Conservation (phyloP, 768 basidiomycete species). For the Hortiboletus campestris region DNA sequence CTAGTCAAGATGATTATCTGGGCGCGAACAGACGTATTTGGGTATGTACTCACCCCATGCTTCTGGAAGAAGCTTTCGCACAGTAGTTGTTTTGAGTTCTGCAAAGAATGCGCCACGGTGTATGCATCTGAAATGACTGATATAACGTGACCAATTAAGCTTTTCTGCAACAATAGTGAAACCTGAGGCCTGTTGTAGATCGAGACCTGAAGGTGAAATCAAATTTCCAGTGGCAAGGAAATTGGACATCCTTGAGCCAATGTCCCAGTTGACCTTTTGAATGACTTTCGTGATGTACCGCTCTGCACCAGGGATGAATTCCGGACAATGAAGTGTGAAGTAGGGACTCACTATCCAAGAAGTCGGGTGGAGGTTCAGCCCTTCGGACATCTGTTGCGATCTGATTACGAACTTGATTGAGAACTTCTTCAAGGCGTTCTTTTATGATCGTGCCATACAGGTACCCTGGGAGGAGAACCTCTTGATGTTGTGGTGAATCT, state of each 20-base stretch:
- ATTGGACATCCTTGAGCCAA: slow-evolving; percentile 85
- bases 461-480: slow-evolving; percentile 89
- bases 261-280: slow-evolving; percentile 82
- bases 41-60: slow-evolving; percentile 76
- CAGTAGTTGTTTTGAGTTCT: slow-evolving; percentile 96
- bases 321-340: not conserved
- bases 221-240: slow-evolving; percentile 98
- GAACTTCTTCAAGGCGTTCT: slow-evolving; percentile 89
- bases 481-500: slow-evolving; percentile 98
- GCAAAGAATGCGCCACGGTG: slow-evolving; percentile 99
- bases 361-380: slow-evolving; percentile 75
- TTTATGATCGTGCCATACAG: slow-evolving; percentile 98
- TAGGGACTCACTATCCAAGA: slow-evolving; percentile 71
- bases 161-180: slow-evolving; percentile 99
- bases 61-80: slow-evolving; percentile 94
- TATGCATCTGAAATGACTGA: slow-evolving; percentile 96
- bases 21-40: not conserved
- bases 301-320: slow-evolving; percentile 42
- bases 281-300: slow-evolving; percentile 78
- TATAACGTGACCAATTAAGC: slow-evolving; percentile 97
- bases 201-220: slow-evolving; percentile 90
- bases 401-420: slow-evolving; percentile 68
- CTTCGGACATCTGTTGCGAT: slow-evolving; percentile 75
- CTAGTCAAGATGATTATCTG: slow-evolving; percentile 37
- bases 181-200: slow-evolving; percentile 96